phyloP scores from a whole-genome alignment of 768 basidiomycete species.

The Russula compacta region DNA sequence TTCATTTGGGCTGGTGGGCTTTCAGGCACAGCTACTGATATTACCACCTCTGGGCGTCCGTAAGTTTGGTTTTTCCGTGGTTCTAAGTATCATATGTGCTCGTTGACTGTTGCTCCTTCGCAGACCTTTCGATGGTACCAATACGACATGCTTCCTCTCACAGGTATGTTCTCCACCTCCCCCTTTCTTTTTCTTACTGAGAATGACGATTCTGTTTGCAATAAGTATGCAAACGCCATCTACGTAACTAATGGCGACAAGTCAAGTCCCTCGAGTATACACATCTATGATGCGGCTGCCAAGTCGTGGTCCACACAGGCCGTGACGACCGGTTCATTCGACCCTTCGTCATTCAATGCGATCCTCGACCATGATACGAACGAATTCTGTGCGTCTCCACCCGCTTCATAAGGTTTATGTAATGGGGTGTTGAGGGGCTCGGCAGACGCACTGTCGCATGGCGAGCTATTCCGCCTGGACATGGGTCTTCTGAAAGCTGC shows the following conservation, averaged over 20 bases:
- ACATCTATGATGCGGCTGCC: constrained; percentile 70
- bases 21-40: constrained; percentile 49
- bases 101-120: neutral
- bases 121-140: constrained; percentile 57
- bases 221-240: constrained; percentile 73
- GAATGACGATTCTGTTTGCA: neutral
- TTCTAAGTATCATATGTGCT: neutral
- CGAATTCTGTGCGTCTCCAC: constrained; percentile 56
- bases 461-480: constrained; percentile 59
- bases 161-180: constrained; percentile 33
- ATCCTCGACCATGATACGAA: constrained; percentile 95
- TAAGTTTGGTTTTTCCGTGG: constrained; percentile 32
- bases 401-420: neutral
- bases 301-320: constrained; percentile 75
- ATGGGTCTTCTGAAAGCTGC: constrained; percentile 58
- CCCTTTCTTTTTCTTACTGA: neutral
- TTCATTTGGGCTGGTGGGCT: neutral
- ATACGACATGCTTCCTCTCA: constrained; percentile 65
- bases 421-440: neutral
- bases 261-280: constrained; percentile 55
- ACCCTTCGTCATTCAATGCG: constrained; percentile 54
- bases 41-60: constrained; percentile 72
- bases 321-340: constrained; percentile 44
- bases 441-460: constrained; percentile 59
- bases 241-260: constrained; percentile 77